Conservation (phyloP, 495 filamentous ascomycete genomes). For the Penicillium paxilli region DNA sequence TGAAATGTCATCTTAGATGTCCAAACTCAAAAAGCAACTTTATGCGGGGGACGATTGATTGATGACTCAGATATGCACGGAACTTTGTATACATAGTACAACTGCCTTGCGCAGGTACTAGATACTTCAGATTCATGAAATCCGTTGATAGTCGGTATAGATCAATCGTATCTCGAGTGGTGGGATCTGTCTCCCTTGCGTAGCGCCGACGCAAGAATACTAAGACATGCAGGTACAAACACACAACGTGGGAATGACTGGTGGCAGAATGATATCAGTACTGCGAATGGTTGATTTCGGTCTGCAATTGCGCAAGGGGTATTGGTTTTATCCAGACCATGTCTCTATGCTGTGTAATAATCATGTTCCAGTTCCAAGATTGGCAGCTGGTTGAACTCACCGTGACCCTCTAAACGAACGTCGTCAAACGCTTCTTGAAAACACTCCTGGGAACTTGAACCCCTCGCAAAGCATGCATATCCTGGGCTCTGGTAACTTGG, state of each 20-base stretch:
- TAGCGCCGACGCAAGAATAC: neutral
- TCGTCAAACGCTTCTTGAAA: too few relatives aligned
- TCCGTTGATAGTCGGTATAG: too few relatives aligned
- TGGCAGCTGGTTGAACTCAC: too few relatives aligned
- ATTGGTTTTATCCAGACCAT: neutral
- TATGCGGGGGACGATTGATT: neutral
- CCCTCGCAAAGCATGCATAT: neutral
- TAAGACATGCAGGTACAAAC: neutral
- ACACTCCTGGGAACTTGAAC: neutral
- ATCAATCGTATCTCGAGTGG: neutral
- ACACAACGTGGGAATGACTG: neutral
- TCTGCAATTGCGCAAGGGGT: neutral
- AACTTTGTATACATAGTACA: neutral
- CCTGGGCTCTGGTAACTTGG: neutral
- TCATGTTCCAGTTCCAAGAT: too few relatives aligned
- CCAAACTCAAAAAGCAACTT: too few relatives aligned
- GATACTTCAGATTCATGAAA: neutral
- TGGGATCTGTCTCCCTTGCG: neutral
- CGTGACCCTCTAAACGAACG: too few relatives aligned
- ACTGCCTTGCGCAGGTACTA: neutral
- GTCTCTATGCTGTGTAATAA: neutral
- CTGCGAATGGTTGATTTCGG: neutral
- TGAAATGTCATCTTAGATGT: too few relatives aligned
- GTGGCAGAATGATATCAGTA: neutral
- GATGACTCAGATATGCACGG: slow-evolving; percentile 1